These are phyloP conservation scores for Cytospora schulzeri DNA, from an alignment of 2,329 filamentous ascomycete genomes.

Conservation along the genomic window DNA sequence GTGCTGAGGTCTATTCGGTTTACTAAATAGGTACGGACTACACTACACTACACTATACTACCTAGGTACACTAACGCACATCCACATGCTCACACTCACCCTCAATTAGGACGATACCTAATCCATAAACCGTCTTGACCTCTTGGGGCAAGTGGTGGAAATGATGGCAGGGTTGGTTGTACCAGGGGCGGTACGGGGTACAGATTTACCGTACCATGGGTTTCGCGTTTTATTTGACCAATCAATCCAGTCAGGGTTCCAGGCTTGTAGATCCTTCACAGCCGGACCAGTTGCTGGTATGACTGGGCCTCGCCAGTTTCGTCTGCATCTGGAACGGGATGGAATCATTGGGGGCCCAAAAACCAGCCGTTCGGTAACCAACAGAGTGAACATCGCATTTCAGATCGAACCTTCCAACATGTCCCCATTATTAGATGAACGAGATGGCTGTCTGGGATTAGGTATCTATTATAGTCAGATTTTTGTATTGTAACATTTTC, in stretches of 20 bases:
- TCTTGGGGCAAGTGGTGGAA: background rate
- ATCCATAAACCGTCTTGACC: background rate
- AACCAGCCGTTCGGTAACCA: slow-evolving; percentile 23
- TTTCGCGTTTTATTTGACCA: background rate
- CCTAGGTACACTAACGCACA: background rate
- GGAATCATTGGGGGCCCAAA: slow-evolving; percentile 10
- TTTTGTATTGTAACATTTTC: no score
- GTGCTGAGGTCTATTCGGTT: no score
- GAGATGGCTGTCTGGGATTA: background rate
- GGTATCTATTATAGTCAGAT: no score
- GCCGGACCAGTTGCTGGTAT: slow-evolving; percentile 6
- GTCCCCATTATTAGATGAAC: background rate
- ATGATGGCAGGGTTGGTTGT: background rate
- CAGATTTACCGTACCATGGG: background rate
- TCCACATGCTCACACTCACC: background rate
- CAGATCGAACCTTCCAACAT: slow-evolving; percentile 6
- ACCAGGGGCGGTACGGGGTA: background rate
- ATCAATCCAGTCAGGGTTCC: background rate
- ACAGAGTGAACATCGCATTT: background rate
- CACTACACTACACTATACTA: no score
- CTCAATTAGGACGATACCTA: no score
- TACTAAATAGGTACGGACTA: background rate
- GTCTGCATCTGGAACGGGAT: slow-evolving; percentile 14
- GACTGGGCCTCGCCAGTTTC: background rate
- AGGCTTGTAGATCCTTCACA: background rate